phyloP scores from a whole-genome alignment of 805 yeast species.

The Yarrowia yakushimensis region DNA sequence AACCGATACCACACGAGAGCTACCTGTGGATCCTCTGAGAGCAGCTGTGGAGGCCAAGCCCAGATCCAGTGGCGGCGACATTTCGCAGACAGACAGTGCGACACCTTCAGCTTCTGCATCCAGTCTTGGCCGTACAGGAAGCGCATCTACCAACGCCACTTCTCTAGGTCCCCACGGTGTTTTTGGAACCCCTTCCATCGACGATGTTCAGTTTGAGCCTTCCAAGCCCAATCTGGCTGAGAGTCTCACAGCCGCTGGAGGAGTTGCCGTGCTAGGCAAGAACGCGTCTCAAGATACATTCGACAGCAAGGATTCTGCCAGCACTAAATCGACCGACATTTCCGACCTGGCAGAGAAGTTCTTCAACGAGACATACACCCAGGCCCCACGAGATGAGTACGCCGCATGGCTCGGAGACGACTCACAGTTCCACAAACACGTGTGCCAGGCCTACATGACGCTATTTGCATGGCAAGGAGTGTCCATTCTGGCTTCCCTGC shows the following conservation, averaged over 20 bases:
- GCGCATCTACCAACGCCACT: not conserved
- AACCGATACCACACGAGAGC: no score
- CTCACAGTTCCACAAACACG: slow-evolving; percentile 32
- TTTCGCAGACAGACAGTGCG: not conserved
- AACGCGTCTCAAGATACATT: not conserved
- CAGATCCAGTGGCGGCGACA: not conserved
- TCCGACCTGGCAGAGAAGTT: not conserved
- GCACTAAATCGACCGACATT: not conserved
- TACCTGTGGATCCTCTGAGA: not conserved
- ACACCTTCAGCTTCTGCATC: not conserved
- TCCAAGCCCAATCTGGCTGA: not conserved
- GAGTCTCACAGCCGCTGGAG: not conserved
- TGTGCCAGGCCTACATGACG: slow-evolving; percentile 41
- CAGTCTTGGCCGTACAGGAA: not conserved
- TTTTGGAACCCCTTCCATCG: not conserved
- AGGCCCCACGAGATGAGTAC: slow-evolving; percentile 42
- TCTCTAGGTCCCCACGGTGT: not conserved
- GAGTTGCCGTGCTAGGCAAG: not conserved
- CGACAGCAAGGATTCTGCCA: not conserved
- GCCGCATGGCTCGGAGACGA: slow-evolving; percentile 43
- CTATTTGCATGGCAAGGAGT: slow-evolving; percentile 45
- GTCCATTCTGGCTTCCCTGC: slow-evolving; percentile 55
- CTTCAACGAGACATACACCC: slow-evolving; percentile 8
- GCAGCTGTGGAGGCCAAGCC: not conserved
- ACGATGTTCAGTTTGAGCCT: slow-evolving; percentile 1